Percentiles rank a stretch among this genome's conserved stretches.
Conservation (phyloP, 1,284 basidiomycete genomes). For the Melampsora occidentalis region DNA sequence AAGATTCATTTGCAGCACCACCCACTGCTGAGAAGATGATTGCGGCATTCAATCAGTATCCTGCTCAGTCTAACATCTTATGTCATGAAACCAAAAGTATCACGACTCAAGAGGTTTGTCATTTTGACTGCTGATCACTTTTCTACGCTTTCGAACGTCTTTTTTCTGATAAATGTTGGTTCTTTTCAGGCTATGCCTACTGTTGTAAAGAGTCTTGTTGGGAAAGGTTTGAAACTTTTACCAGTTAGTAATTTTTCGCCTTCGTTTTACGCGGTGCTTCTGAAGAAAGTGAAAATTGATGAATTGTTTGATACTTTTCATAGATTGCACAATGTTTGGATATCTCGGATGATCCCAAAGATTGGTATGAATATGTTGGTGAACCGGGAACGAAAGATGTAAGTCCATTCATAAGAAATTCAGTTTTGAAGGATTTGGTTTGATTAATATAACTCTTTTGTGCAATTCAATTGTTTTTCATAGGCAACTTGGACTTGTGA, state of each 20-base stretch:
- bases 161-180: not conserved
- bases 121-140: not conserved
- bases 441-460: not conserved
- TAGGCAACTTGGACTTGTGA: constrained; percentile 3
- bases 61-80: not conserved
- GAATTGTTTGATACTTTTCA: not conserved
- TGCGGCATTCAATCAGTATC: not conserved
- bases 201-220: constrained; percentile 8
- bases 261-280: not conserved
- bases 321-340: constrained; percentile 25
- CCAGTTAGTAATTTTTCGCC: not conserved
- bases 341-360: not conserved
- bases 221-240: not conserved
- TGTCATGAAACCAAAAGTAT: not conserved
- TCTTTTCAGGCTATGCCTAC: constrained; percentile 18
- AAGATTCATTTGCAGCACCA: not conserved
- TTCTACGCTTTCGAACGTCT: not conserved
- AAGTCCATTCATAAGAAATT: not conserved
- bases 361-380: constrained; percentile 27
- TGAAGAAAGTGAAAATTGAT: not conserved
- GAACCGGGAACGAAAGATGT: constrained; percentile 16
- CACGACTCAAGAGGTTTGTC: not conserved
- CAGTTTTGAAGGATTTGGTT: not conserved
- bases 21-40: not conserved
- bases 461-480: not conserved